Evolutionary conservation across 371 early-diverging fungal genomes (phyloP).

Genomic region (Conidiobolus incongruus): DNA sequence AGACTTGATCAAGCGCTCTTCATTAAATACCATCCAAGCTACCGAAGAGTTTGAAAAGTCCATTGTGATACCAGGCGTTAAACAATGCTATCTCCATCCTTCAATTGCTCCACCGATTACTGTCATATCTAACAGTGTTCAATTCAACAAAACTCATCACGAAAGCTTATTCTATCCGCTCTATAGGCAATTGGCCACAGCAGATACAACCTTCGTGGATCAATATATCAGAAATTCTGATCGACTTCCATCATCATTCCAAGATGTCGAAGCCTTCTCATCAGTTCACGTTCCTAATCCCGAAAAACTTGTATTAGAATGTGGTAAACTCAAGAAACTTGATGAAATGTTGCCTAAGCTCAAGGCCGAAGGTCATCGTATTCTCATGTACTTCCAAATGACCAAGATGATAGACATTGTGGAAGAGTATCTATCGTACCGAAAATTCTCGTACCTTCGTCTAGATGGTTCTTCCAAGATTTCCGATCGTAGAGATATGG

Average conservation of each 20-base stretch:
- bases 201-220: slow-evolving; percentile 10
- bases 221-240: slow-evolving; percentile 8
- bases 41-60: too few relatives aligned
- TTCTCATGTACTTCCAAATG: slow-evolving; percentile 98
- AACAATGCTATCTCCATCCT: background rate
- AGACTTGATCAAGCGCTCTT: too few relatives aligned
- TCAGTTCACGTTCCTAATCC: slow-evolving; percentile 26
- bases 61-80: slow-evolving; percentile 11
- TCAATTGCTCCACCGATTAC: background rate
- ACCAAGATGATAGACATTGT: slow-evolving; percentile 94
- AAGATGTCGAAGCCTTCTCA: slow-evolving; percentile 6
- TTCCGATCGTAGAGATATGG: slow-evolving; percentile 78
- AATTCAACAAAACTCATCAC: background rate
- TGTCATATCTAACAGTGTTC: background rate
- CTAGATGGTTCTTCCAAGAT: slow-evolving; percentile 92
- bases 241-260: slow-evolving; percentile 9
- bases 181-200: slow-evolving; percentile 1
- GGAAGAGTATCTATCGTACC: slow-evolving; percentile 80
- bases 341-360: slow-evolving; percentile 74
- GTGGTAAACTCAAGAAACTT: slow-evolving; percentile 84
- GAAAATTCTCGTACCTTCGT: slow-evolving; percentile 77
- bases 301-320: slow-evolving; percentile 68
- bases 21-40: too few relatives aligned
- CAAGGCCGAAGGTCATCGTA: slow-evolving; percentile 80
- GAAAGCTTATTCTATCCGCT: background rate